Percentiles rank a stretch among this genome's conserved stretches.
phyloP scores from a whole-genome alignment of 2,329 filamentous ascomycete genomes.

The Cadophora sp. region DNA sequence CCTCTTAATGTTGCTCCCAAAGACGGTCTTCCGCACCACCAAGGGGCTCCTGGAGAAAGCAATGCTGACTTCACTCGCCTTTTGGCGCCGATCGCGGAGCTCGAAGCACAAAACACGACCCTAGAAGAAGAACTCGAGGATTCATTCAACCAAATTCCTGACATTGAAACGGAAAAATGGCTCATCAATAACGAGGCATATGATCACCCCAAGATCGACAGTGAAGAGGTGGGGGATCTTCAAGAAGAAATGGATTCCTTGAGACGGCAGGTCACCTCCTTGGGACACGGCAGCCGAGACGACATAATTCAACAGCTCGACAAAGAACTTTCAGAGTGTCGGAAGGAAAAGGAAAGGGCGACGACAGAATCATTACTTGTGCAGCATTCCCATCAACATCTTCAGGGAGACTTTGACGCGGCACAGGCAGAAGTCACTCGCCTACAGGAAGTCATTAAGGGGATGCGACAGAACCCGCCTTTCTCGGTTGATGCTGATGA shows the following conservation, averaged over 20 bases:
- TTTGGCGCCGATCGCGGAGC: not conserved
- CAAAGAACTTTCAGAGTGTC: not conserved
- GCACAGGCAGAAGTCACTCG: not conserved
- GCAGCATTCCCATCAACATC: not conserved
- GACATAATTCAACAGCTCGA: not conserved
- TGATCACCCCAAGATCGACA: not conserved
- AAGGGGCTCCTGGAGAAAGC: not conserved
- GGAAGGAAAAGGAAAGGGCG: not conserved
- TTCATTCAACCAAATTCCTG: not conserved
- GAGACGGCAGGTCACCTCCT: not conserved
- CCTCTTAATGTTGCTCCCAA: not conserved
- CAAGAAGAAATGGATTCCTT: not conserved
- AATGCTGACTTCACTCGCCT: not conserved
- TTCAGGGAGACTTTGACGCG: not conserved
- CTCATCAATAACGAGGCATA: not conserved
- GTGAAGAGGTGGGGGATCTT: not conserved
- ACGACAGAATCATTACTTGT: not conserved
- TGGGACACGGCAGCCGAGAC: not conserved
- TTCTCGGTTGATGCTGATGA: not conserved
- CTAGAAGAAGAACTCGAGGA: not conserved
- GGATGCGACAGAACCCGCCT: not conserved
- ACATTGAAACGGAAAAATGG: not conserved
- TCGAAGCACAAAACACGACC: not conserved
- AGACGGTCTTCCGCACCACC: not conserved
- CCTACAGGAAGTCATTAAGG: not conserved